These are phyloP conservation scores for Stellera chamaejasme DNA, from an alignment of 345 rosid genomes.

Conservation along the genomic window DNA sequence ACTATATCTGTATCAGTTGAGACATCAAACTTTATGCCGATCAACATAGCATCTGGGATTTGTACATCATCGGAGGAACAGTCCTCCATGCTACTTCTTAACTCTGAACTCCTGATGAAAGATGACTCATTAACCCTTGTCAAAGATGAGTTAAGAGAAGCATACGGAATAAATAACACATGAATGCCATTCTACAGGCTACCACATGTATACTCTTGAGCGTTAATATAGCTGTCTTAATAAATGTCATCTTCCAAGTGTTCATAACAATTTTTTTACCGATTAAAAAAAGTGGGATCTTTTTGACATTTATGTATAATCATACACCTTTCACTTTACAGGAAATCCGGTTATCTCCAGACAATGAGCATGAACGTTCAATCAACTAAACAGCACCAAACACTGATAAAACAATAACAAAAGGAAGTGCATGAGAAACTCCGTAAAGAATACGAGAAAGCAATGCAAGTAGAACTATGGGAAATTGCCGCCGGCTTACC, in stretches of 20 bases:
- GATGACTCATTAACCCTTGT: conserved; percentile 14
- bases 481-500: conserved; percentile 11
- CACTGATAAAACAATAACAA: neutral
- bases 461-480: neutral
- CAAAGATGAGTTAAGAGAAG: neutral
- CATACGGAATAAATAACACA: neutral
- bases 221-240: neutral
- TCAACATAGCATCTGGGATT: conserved; percentile 35
- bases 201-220: too few relatives aligned
- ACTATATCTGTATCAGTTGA: conserved; percentile 37
- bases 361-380: neutral
- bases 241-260: neutral
- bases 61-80: conserved; percentile 26
- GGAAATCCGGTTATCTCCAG: too few relatives aligned
- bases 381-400: conserved; percentile 7
- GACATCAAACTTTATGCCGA: conserved; percentile 32
- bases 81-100: conserved; percentile 23
- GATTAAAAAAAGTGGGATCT: neutral
- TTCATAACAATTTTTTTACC: neutral
- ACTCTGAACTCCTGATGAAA: conserved; percentile 4
- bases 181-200: neutral
- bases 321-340: too few relatives aligned
- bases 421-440: neutral
- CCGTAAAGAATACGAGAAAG: neutral
- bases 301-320: too few relatives aligned